These are phyloP conservation scores for Saccharomycopsis fibuligera DNA, from an alignment of 805 yeast genomes.

Conservation along the genomic window DNA sequence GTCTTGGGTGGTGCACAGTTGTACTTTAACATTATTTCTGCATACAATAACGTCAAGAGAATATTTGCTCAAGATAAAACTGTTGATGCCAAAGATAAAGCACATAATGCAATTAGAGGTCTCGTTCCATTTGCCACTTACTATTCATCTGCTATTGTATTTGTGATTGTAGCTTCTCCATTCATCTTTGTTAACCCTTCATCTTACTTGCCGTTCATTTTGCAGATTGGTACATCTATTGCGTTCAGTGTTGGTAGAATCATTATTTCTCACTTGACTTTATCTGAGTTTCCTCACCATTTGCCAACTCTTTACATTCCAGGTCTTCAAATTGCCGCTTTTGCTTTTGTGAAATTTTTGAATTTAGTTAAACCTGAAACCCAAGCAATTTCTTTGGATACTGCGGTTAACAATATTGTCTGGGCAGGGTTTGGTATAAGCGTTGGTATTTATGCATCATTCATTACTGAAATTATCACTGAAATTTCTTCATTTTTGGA, in stretches of 20 bases:
- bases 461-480: constrained; percentile 71
- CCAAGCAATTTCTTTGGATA: constrained; percentile 32
- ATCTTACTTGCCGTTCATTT: constrained; percentile 47
- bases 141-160: constrained; percentile 40
- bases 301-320: constrained; percentile 72
- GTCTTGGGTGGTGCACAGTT: constrained; percentile 48
- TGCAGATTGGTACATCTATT: constrained; percentile 66
- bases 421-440: constrained; percentile 67
- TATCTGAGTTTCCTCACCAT: constrained; percentile 66
- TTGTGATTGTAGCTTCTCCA: constrained; percentile 45
- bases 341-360: constrained; percentile 25
- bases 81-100: constrained; percentile 22
- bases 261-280: constrained; percentile 78
- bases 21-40: constrained; percentile 61
- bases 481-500: constrained; percentile 77
- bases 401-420: constrained; percentile 44
- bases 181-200: constrained; percentile 29
- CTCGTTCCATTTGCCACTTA: constrained; percentile 63
- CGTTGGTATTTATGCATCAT: constrained; percentile 60
- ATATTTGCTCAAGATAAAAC: constrained; percentile 35
- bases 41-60: constrained; percentile 51
- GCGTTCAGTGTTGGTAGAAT: constrained; percentile 91
- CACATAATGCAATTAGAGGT: constrained; percentile 41
- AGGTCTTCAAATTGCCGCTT: constrained; percentile 35
- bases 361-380: constrained; percentile 22